Evolutionary conservation across 352 stramenopile genomes (phyloP), one percentile per base, ranked within the genome.

Genomic region (Phytophthora litchii): DNA sequence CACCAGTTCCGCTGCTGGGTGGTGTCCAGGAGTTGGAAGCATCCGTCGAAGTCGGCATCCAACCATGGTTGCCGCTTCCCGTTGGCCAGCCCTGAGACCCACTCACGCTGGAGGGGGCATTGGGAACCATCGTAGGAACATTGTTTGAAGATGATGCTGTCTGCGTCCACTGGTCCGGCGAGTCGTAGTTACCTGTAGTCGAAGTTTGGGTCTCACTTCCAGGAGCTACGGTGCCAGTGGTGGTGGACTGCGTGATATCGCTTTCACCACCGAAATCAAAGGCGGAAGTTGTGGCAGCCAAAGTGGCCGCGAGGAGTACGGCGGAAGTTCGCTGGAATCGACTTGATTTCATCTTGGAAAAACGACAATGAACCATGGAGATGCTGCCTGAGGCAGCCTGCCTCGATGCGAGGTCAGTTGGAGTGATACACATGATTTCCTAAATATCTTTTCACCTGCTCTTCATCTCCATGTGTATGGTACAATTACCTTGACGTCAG

Each of bases 191-290:
- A 14, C 42, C 42, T 3, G 53, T 25, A 23, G 31, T 53, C n/a
- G 52, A 60, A 3, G 14, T 29, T 19, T 61, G 34, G 14, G 46
- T 56, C 12, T 45, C 38, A 11, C 35, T 13, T 19, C 21, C 44
- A 14, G 54, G 54, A 14, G 37, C 36, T 31, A 63, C 54, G 19
- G 54, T 63, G 19, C 36, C 45, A 17, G 54, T 21, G 7, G 23
- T 27, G 23, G 23, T 27, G 3, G 54, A 27, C 50, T 66, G 57
- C 2, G 49, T 51, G 23, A 66, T 34, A 12, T 60, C 57, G 40
- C 45, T 66, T 35, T 66, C 17, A 6, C 49, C 41, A 40, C 42
- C 36, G 19, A 66, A 66, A 13, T 60, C 57, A 2, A 66, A 19
- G 14, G 34, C 49, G 7, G 57, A 50, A n/a, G 57, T 36, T 12